A percentile compares a stretch with the other conserved stretches of the same genome.
These are phyloP conservation scores for Dryadomyces quercivorus DNA, from an alignment of 2,329 filamentous ascomycete genomes.

Conservation along the genomic window DNA sequence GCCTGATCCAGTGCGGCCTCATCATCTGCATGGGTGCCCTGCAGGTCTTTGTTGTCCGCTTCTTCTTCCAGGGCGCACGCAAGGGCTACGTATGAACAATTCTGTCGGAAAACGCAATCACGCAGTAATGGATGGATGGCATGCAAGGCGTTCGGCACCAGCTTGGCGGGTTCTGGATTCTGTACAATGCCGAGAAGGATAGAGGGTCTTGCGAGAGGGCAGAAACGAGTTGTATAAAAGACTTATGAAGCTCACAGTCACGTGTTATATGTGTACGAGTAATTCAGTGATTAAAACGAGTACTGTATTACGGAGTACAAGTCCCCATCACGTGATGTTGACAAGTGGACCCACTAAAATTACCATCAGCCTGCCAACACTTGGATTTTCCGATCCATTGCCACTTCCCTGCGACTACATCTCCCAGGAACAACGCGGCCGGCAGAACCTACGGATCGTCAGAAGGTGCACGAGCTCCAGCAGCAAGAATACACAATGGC, in stretches of 20 bases:
- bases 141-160: conserved; percentile 1
- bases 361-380: too few species aligned
- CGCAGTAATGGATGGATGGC: not conserved
- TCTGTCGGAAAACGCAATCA: not conserved
- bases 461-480: not conserved
- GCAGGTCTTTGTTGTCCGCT: conserved; percentile 93
- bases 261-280: too few species aligned
- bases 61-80: conserved; percentile 87
- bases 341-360: too few species aligned
- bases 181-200: not conserved
- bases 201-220: not conserved
- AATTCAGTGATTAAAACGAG: too few species aligned
- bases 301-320: too few species aligned
- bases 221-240: not conserved
- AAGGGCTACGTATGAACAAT: conserved; percentile 53
- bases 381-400: not conserved
- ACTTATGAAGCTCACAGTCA: too few species aligned
- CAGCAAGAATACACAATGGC: conserved; percentile 33
- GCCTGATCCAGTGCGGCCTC: conserved; percentile 79
- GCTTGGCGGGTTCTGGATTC: conserved; percentile 2
- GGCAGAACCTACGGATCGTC: not conserved
- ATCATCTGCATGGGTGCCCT: conserved; percentile 91
- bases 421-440: too few species aligned
- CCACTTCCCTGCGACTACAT: not conserved
- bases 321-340: too few species aligned